A percentile compares a stretch with the other conserved stretches of the same genome.
These are phyloP conservation scores for Termitomyces sp. DNA, from an alignment of 1,284 basidiomycete species.

Conservation along the genomic window DNA sequence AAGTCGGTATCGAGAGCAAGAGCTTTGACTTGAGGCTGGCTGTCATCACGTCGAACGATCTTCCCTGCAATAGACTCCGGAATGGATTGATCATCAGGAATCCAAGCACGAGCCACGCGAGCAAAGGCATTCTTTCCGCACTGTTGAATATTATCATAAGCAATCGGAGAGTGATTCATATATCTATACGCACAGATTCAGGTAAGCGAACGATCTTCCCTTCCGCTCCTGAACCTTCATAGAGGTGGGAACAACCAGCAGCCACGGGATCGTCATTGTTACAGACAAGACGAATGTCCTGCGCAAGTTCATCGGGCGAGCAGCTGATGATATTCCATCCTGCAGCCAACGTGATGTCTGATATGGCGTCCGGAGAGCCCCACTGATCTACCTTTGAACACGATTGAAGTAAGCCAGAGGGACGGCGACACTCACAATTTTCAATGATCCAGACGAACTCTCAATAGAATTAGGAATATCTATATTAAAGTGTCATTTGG, in stretches of 20 bases:
- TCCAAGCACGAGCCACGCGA: conserved; percentile 38
- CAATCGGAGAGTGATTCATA: background rate
- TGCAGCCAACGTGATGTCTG: conserved; percentile 48
- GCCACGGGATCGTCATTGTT: conserved; percentile 22
- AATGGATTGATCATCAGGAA: conserved; percentile 37
- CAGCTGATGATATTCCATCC: conserved; percentile 50
- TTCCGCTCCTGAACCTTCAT: conserved; percentile 35
- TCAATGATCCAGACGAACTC: conserved; percentile 28
- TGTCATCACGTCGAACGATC: conserved; percentile 31
- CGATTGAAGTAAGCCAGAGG: background rate
- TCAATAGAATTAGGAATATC: conserved; percentile 25
- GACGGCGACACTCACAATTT: conserved; percentile 31
- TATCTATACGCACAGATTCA: conserved; percentile 31
- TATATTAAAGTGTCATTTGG: conserved; percentile 6
- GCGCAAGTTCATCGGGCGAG: conserved; percentile 30
- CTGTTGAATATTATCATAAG: conserved; percentile 21
- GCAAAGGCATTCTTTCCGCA: conserved; percentile 48
- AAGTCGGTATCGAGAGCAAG: conserved; percentile 42
- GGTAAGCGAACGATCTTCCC: conserved; percentile 50
- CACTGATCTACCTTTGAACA: conserved; percentile 24
- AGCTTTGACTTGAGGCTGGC: conserved; percentile 33
- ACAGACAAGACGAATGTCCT: conserved; percentile 48
- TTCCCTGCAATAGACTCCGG: conserved; percentile 27
- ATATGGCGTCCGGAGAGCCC: conserved; percentile 38
- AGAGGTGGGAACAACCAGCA: conserved; percentile 39